Evolutionary conservation across 805 yeast species (phyloP).

Genomic region (Yarrowia sp.): DNA sequence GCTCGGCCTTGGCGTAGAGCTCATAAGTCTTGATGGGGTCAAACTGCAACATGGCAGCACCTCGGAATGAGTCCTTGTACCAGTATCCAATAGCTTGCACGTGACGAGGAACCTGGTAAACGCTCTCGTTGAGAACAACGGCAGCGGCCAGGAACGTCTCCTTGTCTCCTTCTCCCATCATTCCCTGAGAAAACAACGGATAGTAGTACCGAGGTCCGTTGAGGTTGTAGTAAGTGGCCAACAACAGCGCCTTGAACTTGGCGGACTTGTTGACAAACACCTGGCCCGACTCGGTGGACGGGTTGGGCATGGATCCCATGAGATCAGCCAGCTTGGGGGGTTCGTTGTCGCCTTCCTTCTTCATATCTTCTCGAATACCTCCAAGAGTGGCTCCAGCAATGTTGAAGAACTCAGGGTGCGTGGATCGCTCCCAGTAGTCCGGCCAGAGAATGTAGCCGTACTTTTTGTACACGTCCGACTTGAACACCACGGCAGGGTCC

Average conservation of each 20-base stretch:
- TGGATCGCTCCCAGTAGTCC: conserved; percentile 84
- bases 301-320: conserved; percentile 65
- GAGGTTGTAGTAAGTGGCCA: conserved; percentile 63
- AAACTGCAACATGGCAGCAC: conserved; percentile 75
- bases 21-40: conserved; percentile 63
- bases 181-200: conserved; percentile 58
- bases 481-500: conserved; percentile 61
- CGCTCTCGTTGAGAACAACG: conserved; percentile 56
- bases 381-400: conserved; percentile 59
- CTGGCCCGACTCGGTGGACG: conserved; percentile 70
- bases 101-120: conserved; percentile 49
- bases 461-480: conserved; percentile 52
- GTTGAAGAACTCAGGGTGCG: conserved; percentile 68
- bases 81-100: conserved; percentile 43
- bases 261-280: conserved; percentile 55
- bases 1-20: not conserved
- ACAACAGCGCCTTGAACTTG: conserved; percentile 56
- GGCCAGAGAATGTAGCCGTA: conserved; percentile 70
- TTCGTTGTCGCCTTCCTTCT: conserved; percentile 29
- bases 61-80: conserved; percentile 46
- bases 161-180: conserved; percentile 79
- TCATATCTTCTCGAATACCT: conserved; percentile 41
- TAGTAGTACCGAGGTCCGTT: conserved; percentile 62
- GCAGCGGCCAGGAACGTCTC: conserved; percentile 76
- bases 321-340: conserved; percentile 52